Conservation (phyloP, 768 basidiomycete species). For the Melanogaster broomeanus region DNA sequence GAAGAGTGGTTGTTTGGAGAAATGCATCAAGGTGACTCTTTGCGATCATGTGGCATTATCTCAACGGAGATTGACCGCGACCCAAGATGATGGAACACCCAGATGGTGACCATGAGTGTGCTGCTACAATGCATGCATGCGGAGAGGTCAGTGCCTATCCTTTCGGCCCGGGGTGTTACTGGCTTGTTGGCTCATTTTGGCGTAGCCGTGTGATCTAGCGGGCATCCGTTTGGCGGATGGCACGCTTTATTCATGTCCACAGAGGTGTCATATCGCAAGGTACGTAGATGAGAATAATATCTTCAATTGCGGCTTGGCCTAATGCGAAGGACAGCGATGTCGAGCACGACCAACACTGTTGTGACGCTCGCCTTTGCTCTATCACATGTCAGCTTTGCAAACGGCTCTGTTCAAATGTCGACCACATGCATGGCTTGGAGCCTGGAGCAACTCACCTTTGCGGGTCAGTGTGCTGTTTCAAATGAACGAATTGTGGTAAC, state of each 20-base stretch:
- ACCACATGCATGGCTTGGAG: constrained; percentile 53
- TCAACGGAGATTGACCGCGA: neutral
- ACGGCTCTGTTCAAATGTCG: constrained; percentile 41
- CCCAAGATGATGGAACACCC: constrained; percentile 44
- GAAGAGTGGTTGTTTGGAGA: constrained; percentile 47
- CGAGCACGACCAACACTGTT: constrained; percentile 45
- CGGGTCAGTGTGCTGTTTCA: constrained; percentile 37
- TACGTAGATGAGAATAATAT: constrained; percentile 10
- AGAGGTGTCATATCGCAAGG: constrained; percentile 43
- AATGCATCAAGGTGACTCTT: constrained; percentile 46
- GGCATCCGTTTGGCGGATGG: constrained; percentile 24
- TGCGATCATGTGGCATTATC: neutral
- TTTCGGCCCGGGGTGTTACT: neutral
- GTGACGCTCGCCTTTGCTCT: constrained; percentile 51
- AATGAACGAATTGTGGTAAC: constrained; percentile 8
- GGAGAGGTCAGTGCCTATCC: constrained; percentile 39
- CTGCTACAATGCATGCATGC: constrained; percentile 49
- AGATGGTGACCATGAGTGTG: constrained; percentile 49
- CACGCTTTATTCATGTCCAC: constrained; percentile 36
- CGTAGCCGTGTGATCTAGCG: constrained; percentile 42
- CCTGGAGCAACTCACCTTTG: constrained; percentile 47
- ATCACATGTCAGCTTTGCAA: constrained; percentile 51
- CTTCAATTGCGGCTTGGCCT: neutral
- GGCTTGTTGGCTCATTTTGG: neutral
- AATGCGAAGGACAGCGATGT: constrained; percentile 35